These are phyloP conservation scores for Petunia secreta DNA, from an alignment of 257 asterid species.

Conservation along the genomic window DNA sequence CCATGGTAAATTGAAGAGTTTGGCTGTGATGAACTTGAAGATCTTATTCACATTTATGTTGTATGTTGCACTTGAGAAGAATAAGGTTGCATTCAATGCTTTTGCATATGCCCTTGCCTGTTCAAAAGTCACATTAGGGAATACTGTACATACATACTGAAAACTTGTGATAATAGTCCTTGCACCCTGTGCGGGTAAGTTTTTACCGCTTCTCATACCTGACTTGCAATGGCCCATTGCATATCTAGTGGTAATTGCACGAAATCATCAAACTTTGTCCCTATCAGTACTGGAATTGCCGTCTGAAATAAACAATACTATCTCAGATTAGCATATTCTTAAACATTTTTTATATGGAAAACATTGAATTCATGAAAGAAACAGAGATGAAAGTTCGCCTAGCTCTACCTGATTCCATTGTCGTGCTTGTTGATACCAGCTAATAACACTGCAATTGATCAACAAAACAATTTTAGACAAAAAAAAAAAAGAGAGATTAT, in stretches of 20 bases:
- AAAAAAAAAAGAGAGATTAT: neutral
- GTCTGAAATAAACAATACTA: conserved; percentile 45
- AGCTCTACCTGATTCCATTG: conserved; percentile 69
- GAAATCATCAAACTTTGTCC: conserved; percentile 91
- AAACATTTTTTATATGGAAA: neutral
- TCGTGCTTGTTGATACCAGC: conserved; percentile 81
- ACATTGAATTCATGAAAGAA: neutral
- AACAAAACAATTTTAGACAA: neutral
- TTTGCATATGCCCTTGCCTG: conserved; percentile 86
- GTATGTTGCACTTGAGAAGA: conserved; percentile 87
- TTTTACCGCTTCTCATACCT: conserved; percentile 45
- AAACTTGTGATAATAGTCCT: no score
- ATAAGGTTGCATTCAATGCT: conserved; percentile 75
- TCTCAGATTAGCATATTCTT: neutral
- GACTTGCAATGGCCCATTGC: conserved; percentile 82
- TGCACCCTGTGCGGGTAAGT: no score
- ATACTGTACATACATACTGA: neutral
- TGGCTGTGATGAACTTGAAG: conserved; percentile 85
- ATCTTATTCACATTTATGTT: conserved; percentile 86
- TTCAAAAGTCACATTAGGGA: neutral
- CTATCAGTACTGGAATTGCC: conserved; percentile 77
- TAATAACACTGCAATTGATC: conserved; percentile 49
- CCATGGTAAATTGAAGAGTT: conserved; percentile 81
- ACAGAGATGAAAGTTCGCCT: neutral
- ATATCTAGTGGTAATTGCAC: conserved; percentile 72